Evolutionary conservation across 169 alveolate genomes (phyloP), one percentile per base, ranked within the genome.

Genomic region (Plasmodium yoelii): DNA sequence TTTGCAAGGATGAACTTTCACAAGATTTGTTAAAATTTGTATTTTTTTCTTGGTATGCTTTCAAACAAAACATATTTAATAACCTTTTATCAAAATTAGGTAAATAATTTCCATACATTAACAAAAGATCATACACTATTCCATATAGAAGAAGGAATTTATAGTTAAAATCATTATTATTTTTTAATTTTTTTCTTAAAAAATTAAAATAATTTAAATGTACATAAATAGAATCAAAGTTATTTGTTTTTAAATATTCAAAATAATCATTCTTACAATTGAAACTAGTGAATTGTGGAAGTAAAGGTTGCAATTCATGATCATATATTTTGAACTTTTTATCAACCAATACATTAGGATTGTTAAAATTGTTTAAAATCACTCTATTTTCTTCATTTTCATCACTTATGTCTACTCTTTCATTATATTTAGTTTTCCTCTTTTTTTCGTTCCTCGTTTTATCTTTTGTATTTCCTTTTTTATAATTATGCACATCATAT

Each of bases 261-360:
- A 86, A 42, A 53, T 65, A 69, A 12, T 6, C 26, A 5, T 26
- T 71, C 22, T 18, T 8, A 3, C 49, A 68, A 70, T 70, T 68
- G 63, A 86, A 86, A 34, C 91, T 86, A 12, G 91, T 69, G 42
- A 47, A 86, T 57, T 59, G 60, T 10, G 91, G 91, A 12, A 86
- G 87, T 46, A 71, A 34, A 5, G 91, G 87, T 46, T 86, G 91
- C n/a, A 86, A 42, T 6, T 70, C 71, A 53, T 86, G 71, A 2
- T 86, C 87, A 53, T 70, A 86, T 13, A 68, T 59, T 42, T 70
- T 69, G 57, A 86, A 68, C 18, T 86, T 86, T 28, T 60, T 86
- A 72, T 71, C 87, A n/a, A 86, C 80, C 47, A 86, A 24, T 24
- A 68, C 26, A 49, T 86, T 86, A 15, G 34, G 51, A 22, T 86